A percentile compares a stretch with the other conserved stretches of the same genome.
Evolutionary conservation across 1,284 basidiomycete genomes (phyloP).

Genomic region (Ustilago cynodontis): DNA sequence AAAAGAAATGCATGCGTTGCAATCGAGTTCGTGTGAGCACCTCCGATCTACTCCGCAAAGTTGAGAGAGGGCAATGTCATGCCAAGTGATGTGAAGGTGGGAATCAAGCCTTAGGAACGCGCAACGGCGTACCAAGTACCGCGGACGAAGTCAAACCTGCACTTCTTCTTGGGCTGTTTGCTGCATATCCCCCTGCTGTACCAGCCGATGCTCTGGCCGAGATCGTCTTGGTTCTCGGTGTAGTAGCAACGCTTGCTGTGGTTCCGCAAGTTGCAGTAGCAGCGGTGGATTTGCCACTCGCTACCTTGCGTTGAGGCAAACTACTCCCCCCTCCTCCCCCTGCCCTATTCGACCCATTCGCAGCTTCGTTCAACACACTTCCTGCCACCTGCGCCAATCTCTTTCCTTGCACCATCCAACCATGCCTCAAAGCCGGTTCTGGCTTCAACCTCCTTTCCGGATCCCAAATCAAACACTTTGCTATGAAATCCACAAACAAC

Average conservation of each 20-base stretch:
- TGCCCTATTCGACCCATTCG: neutral
- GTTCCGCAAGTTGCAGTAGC: neutral
- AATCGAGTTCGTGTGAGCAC: too few species aligned
- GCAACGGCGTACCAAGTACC: slow-evolving; percentile 21
- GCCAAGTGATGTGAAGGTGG: neutral
- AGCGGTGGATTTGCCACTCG: neutral
- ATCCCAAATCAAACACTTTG: slow-evolving; percentile 97
- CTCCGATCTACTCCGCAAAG: too few species aligned
- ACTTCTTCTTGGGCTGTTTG: slow-evolving; percentile 33
- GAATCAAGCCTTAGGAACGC: slow-evolving; percentile 17
- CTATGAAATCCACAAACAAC: slow-evolving; percentile 78
- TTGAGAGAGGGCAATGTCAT: too few species aligned
- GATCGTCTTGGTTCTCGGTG: slow-evolving; percentile 18
- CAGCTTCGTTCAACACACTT: slow-evolving; percentile 10
- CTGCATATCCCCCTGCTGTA: slow-evolving; percentile 7
- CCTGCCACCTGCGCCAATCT: slow-evolving; percentile 16
- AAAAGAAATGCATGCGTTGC: too few species aligned
- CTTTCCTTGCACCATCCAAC: slow-evolving; percentile 59
- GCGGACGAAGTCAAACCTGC: slow-evolving; percentile 12
- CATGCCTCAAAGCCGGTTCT: slow-evolving; percentile 78
- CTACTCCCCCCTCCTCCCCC: neutral
- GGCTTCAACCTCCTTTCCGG: slow-evolving; percentile 96
- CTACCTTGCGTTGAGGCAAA: neutral
- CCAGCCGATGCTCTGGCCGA: slow-evolving; percentile 7
- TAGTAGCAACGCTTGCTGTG: neutral